These are phyloP conservation scores for Boletus huronensis DNA, from an alignment of 768 basidiomycete genomes.

Conservation along the genomic window DNA sequence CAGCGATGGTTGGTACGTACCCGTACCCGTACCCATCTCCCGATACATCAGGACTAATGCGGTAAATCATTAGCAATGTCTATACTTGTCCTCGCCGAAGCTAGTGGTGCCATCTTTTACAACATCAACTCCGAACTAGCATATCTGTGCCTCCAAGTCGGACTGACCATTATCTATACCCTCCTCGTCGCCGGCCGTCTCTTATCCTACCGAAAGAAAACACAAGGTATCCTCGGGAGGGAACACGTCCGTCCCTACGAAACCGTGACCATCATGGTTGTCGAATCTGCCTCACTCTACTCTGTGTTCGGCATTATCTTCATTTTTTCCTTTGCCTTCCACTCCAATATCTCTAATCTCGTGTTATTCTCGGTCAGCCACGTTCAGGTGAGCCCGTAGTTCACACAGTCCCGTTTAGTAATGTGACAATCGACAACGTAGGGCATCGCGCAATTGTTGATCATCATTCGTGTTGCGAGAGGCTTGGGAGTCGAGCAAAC, in stretches of 20 bases:
- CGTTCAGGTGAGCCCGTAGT: slow-evolving; percentile 25
- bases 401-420: not conserved
- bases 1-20: slow-evolving; percentile 15
- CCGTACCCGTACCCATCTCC: not conserved
- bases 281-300: slow-evolving; percentile 36
- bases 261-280: slow-evolving; percentile 28
- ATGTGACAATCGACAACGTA: slow-evolving; percentile 4
- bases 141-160: slow-evolving; percentile 31
- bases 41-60: not conserved
- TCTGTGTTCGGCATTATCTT: slow-evolving; percentile 28
- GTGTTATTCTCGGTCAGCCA: slow-evolving; percentile 34
- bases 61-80: slow-evolving; percentile 11
- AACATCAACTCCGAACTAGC: slow-evolving; percentile 19
- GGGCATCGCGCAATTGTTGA: slow-evolving; percentile 35
- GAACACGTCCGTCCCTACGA: slow-evolving; percentile 24
- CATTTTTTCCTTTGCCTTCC: slow-evolving; percentile 27
- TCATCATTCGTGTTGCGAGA: slow-evolving; percentile 35
- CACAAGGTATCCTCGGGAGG: slow-evolving; percentile 13
- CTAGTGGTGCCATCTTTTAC: slow-evolving; percentile 14
- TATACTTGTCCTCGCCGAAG: slow-evolving; percentile 11
- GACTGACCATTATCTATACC: slow-evolving; percentile 31
- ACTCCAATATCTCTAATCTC: slow-evolving; percentile 29
- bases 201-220: slow-evolving; percentile 14
- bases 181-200: slow-evolving; percentile 31
- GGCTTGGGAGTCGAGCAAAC: slow-evolving; percentile 23